These are phyloP conservation scores for Globisporangium paddicum DNA, from an alignment of 352 stramenopile species.

Conservation along the genomic window DNA sequence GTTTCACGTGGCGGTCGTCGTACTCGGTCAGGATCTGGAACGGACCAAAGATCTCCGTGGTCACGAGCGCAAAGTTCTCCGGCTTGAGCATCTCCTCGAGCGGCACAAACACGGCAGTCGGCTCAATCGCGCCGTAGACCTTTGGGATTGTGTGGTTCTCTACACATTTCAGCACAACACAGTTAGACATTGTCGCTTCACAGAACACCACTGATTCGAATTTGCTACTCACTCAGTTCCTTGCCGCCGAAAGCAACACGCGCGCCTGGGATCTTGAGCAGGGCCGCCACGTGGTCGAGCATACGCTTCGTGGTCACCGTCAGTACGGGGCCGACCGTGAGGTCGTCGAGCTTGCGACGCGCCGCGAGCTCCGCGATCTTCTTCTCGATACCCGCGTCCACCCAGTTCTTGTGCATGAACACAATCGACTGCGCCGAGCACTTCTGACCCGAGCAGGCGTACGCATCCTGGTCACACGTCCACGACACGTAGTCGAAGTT, in stretches of 20 bases:
- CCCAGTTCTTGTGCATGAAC: constrained; percentile 98
- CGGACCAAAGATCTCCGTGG: constrained; percentile 98
- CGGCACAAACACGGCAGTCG: constrained; percentile 97
- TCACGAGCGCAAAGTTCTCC: constrained; percentile 93
- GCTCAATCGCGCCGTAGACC: constrained; percentile 95
- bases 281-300: constrained; percentile 88
- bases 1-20: constrained; percentile 89
- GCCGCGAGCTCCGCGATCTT: constrained; percentile 90
- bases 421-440: constrained; percentile 98
- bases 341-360: constrained; percentile 89
- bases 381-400: constrained; percentile 87
- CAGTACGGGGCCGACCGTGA: constrained; percentile 96
- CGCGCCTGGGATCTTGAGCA: constrained; percentile 93
- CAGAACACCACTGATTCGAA: background rate
- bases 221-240: constrained; percentile 48
- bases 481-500: constrained; percentile 98
- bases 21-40: constrained; percentile 97
- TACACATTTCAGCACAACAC: constrained; percentile 4
- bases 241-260: constrained; percentile 95
- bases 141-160: constrained; percentile 93
- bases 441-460: constrained; percentile 98
- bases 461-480: constrained; percentile 98
- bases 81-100: constrained; percentile 94
- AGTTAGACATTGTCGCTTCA: too few relatives aligned
- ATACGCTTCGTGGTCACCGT: constrained; percentile 96